Conservation (phyloP, 1,284 basidiomycete genomes). For the Xerocomus minutiporus region DNA sequence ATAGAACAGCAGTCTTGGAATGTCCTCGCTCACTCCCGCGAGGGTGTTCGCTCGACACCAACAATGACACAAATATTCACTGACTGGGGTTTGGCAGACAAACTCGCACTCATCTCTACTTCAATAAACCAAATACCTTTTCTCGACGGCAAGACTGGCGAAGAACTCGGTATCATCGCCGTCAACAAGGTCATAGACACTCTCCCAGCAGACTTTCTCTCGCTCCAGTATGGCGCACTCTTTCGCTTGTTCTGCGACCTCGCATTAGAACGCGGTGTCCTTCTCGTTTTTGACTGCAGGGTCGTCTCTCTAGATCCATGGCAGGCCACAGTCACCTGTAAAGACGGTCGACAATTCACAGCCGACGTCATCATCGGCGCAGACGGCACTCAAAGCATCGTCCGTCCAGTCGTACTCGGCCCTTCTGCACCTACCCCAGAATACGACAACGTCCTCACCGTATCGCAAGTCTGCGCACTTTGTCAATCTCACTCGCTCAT, state of each 20-base stretch:
- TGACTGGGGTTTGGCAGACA: slow-evolving; percentile 40
- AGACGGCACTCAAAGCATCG: slow-evolving; percentile 51
- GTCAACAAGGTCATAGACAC: slow-evolving; percentile 36
- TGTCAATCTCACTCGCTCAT: background rate
- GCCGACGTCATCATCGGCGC: slow-evolving; percentile 52
- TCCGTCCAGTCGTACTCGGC: slow-evolving; percentile 44
- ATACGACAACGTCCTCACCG: slow-evolving; percentile 43
- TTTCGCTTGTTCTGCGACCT: slow-evolving; percentile 49
- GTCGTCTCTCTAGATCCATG: slow-evolving; percentile 44
- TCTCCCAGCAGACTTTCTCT: slow-evolving; percentile 37
- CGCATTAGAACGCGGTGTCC: slow-evolving; percentile 43
- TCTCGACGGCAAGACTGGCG: slow-evolving; percentile 28
- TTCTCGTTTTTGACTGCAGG: slow-evolving; percentile 43
- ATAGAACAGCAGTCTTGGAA: slow-evolving; percentile 34
- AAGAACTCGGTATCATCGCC: slow-evolving; percentile 34
- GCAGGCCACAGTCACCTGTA: slow-evolving; percentile 35
- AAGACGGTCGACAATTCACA: slow-evolving; percentile 36
- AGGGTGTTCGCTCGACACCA: slow-evolving; percentile 31
- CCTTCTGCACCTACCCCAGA: slow-evolving; percentile 17
- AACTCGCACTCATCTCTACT: slow-evolving; percentile 30
- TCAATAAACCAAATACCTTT: slow-evolving; percentile 33
- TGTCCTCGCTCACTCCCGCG: slow-evolving; percentile 24
- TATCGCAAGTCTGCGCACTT: slow-evolving; percentile 31
- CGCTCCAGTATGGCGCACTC: slow-evolving; percentile 53
- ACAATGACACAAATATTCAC: slow-evolving; percentile 44